Evolutionary conservation across 176 grass and related monocot species (phyloP).

Genomic region (Avena sativa): DNA sequence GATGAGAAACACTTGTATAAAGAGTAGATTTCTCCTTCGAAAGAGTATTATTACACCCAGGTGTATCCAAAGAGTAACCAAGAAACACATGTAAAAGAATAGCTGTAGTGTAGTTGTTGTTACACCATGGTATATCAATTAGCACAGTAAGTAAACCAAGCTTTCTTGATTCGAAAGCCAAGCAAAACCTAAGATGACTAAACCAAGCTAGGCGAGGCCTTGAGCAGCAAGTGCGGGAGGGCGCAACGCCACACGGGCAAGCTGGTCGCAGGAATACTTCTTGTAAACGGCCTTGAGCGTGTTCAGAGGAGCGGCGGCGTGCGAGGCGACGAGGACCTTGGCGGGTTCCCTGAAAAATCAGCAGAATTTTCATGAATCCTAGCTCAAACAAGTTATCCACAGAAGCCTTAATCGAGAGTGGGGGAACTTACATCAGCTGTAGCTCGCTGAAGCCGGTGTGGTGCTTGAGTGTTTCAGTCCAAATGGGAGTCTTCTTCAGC

Average conservation of each 20-base stretch:
- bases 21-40: no score
- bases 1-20: no score
- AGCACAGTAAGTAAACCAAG: not conserved
- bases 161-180: constrained; percentile 1
- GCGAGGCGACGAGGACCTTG: constrained; percentile 42
- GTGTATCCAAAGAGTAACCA: no score
- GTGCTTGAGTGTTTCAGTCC: constrained; percentile 65
- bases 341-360: constrained; percentile 46
- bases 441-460: constrained; percentile 60
- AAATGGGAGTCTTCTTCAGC: constrained; percentile 66
- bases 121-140: no score
- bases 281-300: constrained; percentile 50
- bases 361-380: no score
- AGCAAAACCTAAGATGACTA: not conserved
- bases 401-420: not conserved
- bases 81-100: no score
- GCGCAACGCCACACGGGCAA: constrained; percentile 44
- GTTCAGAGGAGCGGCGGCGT: constrained; percentile 35
- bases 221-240: not conserved
- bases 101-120: no score
- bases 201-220: not conserved
- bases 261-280: constrained; percentile 56
- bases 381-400: no score
- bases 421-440: constrained; percentile 52
- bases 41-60: no score